Conservation (phyloP, 306 rosid species). For the Mimosa pudica region DNA sequence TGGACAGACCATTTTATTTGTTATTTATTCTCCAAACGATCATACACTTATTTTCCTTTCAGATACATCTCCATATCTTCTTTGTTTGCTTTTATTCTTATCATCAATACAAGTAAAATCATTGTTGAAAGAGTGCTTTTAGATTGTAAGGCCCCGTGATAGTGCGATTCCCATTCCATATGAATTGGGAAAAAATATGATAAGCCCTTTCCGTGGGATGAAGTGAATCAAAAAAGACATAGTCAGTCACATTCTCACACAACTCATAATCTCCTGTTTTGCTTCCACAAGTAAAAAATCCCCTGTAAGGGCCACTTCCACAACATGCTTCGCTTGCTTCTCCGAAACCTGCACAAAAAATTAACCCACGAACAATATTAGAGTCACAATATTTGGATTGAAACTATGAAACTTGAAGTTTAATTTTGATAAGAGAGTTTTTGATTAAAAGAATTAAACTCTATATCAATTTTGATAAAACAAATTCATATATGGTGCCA, state of each 20-base stretch:
- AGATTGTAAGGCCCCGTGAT: constrained; percentile 10
- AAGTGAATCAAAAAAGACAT: constrained; percentile 46
- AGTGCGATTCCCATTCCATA: constrained; percentile 30
- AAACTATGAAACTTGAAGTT: neutral
- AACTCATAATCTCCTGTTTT: constrained; percentile 4
- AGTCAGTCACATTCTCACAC: neutral
- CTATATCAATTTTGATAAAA: no score
- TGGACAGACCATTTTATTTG: no score
- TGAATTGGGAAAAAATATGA: constrained; percentile 25
- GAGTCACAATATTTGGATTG: no score
- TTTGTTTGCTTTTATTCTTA: neutral
- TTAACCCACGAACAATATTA: neutral
- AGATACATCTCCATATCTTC: neutral
- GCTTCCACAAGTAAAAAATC: constrained; percentile 17
- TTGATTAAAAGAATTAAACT: no score
- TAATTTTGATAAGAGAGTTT: no score
- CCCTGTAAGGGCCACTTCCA: constrained; percentile 11
- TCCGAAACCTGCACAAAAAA: constrained; percentile 24
- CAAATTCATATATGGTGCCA: no score
- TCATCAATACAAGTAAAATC: neutral
- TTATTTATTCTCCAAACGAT: neutral
- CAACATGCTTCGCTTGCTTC: constrained; percentile 17
- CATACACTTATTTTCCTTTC: neutral
- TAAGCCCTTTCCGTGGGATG: constrained; percentile 44
- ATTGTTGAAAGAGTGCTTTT: neutral